phyloP scores from a whole-genome alignment of 306 rosid species.

The Sesbania bispinosa region DNA sequence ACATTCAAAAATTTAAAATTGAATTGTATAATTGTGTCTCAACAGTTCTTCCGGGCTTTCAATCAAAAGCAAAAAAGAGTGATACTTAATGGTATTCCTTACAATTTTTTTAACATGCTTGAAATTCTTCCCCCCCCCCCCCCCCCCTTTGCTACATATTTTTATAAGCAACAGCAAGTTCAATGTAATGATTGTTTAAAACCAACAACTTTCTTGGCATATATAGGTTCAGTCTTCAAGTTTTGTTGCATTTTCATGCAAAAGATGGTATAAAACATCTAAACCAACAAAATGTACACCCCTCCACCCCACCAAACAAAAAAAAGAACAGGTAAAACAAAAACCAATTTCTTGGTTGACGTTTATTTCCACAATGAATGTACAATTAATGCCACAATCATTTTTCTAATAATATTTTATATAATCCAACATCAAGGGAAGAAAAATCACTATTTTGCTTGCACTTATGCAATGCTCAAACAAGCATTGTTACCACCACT shows the following conservation, averaged over 20 bases:
- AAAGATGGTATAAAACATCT: background rate
- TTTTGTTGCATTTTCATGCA: background rate
- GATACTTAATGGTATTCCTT: background rate
- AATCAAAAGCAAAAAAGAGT: background rate
- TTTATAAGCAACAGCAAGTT: too few species aligned
- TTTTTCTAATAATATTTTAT: slow-evolving; percentile 5
- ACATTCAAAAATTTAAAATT: background rate
- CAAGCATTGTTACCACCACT: background rate
- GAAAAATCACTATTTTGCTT: background rate
- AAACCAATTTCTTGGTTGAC: background rate
- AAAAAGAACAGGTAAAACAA: background rate
- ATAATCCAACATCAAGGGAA: slow-evolving; percentile 16
- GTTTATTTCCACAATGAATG: background rate
- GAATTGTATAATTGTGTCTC: background rate
- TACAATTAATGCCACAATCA: background rate
- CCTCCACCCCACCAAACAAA: too few species aligned
- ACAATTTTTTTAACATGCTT: too few species aligned
- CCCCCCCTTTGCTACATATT: too few species aligned
- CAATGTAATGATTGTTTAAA: background rate
- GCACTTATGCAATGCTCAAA: background rate
- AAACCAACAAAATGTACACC: background rate
- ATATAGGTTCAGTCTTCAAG: background rate
- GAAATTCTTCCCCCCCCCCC: too few species aligned
- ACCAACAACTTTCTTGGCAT: background rate
- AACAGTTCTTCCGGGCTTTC: background rate